Base-by-base conservation (phyloP, 768 basidiomycete genomes). In the Clavulina sp. region DNA sequence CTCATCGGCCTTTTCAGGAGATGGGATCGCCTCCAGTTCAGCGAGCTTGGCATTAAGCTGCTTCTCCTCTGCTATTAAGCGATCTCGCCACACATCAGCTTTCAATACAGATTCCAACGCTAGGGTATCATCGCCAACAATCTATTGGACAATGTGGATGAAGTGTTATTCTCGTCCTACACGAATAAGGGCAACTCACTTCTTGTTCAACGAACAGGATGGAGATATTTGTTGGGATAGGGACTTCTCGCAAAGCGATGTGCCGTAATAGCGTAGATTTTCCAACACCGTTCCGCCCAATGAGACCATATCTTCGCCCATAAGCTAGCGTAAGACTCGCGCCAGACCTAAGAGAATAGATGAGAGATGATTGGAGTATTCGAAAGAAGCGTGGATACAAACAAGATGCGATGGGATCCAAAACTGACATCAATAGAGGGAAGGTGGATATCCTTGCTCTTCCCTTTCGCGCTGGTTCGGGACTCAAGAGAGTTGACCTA, bases 191-290 rank as follows among this genome's bases (percentile, higher is more conserved):
- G 29, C 16, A 6, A 51, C 69, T 44, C 55, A 84, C 91, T 68
- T 99, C 95, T 69, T 99, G 95, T 64, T 99, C 95, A 50, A 99
- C 95, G 62, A 96, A 96, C 26, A 97, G 73, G 57, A 99, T 95
- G 3, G 88, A 89, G 62, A 99, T 95, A 62, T 99, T 87, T 0
- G 86, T 68, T 3, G 93, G 92, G 52, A 96, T 84, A 16, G 87
- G 80, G 18, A 99, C 80, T 60, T 97, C 95, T 58, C 95, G 77
- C 73, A 97, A 75, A 1, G 95, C 85, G 57, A 99, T 87, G 61
- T 95, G 84, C 44, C 91, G 79, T 23, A 99, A 72, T 19, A 99
- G 74, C 2, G 95, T 96, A 13, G 91, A 95, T 72, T 99, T 97
- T 66, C 93, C 54, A n/a, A 56, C 57, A 74, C 83, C 84, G 63